Percentiles rank a stretch among this genome's conserved stretches.
Evolutionary conservation across 495 filamentous ascomycete species (phyloP).

Genomic region (Thozetella sp.): DNA sequence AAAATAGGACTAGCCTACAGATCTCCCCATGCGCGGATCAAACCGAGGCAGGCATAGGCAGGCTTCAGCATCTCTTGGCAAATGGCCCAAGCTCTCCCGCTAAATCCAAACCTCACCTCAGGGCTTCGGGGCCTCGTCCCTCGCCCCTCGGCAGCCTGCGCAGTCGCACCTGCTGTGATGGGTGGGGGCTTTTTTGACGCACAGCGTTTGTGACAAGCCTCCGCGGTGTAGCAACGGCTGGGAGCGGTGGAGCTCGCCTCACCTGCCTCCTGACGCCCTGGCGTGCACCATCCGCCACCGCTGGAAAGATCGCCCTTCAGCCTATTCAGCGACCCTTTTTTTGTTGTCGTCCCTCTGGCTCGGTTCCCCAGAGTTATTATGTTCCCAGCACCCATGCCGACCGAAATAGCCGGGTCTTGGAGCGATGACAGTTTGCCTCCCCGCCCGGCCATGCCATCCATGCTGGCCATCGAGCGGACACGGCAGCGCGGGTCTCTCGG

Average conservation of each 20-base stretch:
- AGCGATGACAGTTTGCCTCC: too few relatives aligned
- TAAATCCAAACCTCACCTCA: conserved; percentile 1
- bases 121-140: neutral
- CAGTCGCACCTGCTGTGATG: neutral
- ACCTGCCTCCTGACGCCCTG: neutral
- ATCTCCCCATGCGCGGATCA: conserved; percentile 2
- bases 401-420: too few relatives aligned
- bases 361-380: too few relatives aligned
- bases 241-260: neutral
- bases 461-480: too few relatives aligned
- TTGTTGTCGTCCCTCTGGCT: too few relatives aligned
- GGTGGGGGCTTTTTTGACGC: neutral
- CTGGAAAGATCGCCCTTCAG: neutral
- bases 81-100: neutral
- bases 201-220: neutral
- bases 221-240: neutral
- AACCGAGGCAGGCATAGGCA: neutral
- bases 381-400: too few relatives aligned
- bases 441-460: too few relatives aligned
- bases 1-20: neutral
- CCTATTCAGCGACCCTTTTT: too few relatives aligned
- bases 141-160: neutral
- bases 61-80: neutral
- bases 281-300: neutral
- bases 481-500: too few relatives aligned